Conservation (phyloP, 352 stramenopile genomes). For the Globisporangium mamillatum region DNA sequence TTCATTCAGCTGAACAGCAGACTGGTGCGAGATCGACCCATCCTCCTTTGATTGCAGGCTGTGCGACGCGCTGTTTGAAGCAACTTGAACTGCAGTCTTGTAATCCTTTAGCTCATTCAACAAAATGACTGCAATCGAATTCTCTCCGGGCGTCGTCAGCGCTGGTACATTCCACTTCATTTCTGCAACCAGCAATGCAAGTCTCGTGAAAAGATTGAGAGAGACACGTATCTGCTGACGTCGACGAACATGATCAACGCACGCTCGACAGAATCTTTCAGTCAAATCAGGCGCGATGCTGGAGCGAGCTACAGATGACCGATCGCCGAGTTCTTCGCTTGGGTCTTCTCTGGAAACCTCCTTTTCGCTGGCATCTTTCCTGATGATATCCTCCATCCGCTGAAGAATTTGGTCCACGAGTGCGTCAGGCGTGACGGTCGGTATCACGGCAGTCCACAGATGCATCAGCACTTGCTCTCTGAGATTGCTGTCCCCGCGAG, state of each 20-base stretch:
- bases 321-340: neutral
- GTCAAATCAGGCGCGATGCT: constrained; percentile 15
- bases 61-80: neutral
- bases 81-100: constrained; percentile 19
- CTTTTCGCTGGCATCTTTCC: constrained; percentile 1
- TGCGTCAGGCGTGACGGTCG: constrained; percentile 14
- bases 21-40: constrained; percentile 17
- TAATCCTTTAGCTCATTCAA: constrained; percentile 27
- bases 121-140: constrained; percentile 17
- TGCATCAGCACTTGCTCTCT: constrained; percentile 36
- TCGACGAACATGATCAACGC: constrained; percentile 26
- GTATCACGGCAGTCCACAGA: constrained; percentile 35
- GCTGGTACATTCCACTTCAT: constrained; percentile 1
- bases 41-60: neutral
- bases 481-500: constrained; percentile 13
- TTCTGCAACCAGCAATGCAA: constrained; percentile 30
- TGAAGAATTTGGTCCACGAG: constrained; percentile 34
- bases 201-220: constrained; percentile 36
- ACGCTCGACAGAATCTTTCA: constrained; percentile 23
- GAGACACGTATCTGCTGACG: constrained; percentile 21
- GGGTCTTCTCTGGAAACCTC: constrained; percentile 2
- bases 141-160: neutral
- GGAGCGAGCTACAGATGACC: neutral
- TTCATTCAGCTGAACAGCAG: constrained; percentile 24
- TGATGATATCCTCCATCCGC: constrained; percentile 37